Base-by-base conservation (phyloP, 2,329 filamentous ascomycete genomes). In the Pseudohalonectria lignicola region DNA sequence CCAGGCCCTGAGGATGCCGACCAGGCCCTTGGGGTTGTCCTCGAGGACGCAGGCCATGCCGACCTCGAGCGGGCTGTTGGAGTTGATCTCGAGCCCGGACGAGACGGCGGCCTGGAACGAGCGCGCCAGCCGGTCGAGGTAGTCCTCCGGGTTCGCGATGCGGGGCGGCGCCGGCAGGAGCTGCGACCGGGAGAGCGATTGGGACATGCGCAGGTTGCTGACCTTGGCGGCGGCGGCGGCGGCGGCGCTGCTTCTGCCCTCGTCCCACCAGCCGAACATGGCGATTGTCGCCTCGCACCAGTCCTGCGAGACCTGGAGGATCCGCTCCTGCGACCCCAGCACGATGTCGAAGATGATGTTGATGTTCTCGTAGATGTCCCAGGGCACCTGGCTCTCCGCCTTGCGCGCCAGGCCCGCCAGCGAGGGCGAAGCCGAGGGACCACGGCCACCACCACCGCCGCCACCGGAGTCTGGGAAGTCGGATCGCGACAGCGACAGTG, bases 231-330 rank as follows among this genome's bases (percentile, higher is more conserved):
- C 5, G 17, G 31, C 15, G 15, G 8, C n/a, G 7, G 19, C 26
- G 33, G 57, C 53, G 16, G 60, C 52, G 35, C 53, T 59, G 36
- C 57, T 71, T 42, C 78, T 74, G n/a, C 75, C 74, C 43, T 92
- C 86, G 53, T 94, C 82, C 87, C 88, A 94, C 90, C 90, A 96
- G 5, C 83, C 79, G 23, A 88, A 79, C 36, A 96, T 64, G 2
- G 81, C 84, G 42, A 95, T 63, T 0, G 81, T 83, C 1, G 86
- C 88, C 62, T 96, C 90, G 37, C 90, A 78, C 90, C 90, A 96
- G 57, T 95, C 88, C 51, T 90, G 79, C 1, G 87, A 76, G 32
- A 79, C 76, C 34, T 79, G 74, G 43, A 93, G 65, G 37, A 95
- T 85, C 16, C 86, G 79, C 26, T 80, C 74, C 9, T 77, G 69